Evolutionary conservation across 179 eudicot species (phyloP), one percentile per base, ranked within the genome.

Genomic region (Spinacia oleracea): DNA sequence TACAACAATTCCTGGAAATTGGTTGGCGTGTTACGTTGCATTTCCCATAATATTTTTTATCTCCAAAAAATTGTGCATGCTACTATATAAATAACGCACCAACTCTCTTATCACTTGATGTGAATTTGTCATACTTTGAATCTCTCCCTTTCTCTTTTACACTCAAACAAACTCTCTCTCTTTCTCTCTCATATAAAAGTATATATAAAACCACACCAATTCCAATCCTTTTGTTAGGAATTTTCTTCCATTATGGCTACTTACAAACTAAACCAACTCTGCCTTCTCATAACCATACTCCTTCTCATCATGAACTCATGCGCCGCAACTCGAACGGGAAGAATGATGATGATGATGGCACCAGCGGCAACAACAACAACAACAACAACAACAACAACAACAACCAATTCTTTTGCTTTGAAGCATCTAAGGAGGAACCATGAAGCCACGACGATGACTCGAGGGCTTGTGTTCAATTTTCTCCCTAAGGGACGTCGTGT

Each of bases 201-300:
- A n/a, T n/a, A 53, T 53, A 53, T 53, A 53, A 20, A 53, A 18
- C 18, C 4, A 53, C 58, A 20, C 58, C 58, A 20, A 53, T 23
- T 53, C 58, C 14, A 51, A 18, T 53, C 20, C 4, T 18, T 6
- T 53, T 53, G n/a, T 5, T 21, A 18, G 20, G n/a, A 53, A 53
- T 53, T 53, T 53, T 23, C 58, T 18, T 18, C n/a, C 58, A 53
- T 53, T 16, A 82, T 83, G 85, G 85, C 82, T 46, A 60, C 79
- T 63, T 32, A 63, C 73, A 74, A 74, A 75, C 62, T 51, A 73
- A 75, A 74, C 45, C 78, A 75, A 63, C 40, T 59, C 18, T 55
- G 51, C 82, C 65, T 53, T 59, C 67, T 72, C 59, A 15, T 78
- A 58, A 38, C 62, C 7, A 38, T 75, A 0, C 23, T 77, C 46